phyloP scores from a whole-genome alignment of 805 yeast species.

The Metschnikowia noctiluminum region DNA sequence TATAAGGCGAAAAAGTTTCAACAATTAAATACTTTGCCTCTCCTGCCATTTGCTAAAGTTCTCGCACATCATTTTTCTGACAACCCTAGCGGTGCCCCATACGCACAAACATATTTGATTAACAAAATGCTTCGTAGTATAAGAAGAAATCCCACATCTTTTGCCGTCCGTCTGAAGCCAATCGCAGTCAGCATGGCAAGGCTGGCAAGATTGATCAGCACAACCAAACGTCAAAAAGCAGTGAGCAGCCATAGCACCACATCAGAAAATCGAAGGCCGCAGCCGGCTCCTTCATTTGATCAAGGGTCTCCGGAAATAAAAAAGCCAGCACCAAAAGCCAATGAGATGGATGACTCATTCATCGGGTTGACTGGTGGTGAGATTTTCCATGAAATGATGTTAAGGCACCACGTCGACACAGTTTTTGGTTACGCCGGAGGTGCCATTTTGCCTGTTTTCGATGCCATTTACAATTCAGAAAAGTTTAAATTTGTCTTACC shows the following conservation, averaged over 20 bases:
- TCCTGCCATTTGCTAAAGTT: background rate
- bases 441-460: slow-evolving; percentile 96
- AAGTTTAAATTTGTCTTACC: slow-evolving; percentile 90
- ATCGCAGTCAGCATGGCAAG: slow-evolving; percentile 9
- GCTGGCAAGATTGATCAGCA: slow-evolving; percentile 29
- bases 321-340: slow-evolving; percentile 1
- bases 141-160: slow-evolving; percentile 12
- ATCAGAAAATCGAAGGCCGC: slow-evolving; percentile 30
- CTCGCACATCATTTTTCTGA: background rate
- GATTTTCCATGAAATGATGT: slow-evolving; percentile 98
- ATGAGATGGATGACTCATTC: slow-evolving; percentile 74
- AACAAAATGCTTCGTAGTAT: slow-evolving; percentile 16
- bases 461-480: slow-evolving; percentile 89
- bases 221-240: slow-evolving; percentile 29
- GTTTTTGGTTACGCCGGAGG: slow-evolving; percentile 99
- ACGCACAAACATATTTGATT: too few relatives aligned
- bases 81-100: background rate
- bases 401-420: slow-evolving; percentile 91
- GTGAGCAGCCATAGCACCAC: slow-evolving; percentile 21
- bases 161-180: slow-evolving; percentile 12
- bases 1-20: slow-evolving; percentile 1
- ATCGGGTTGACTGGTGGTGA: slow-evolving; percentile 98
- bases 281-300: slow-evolving; percentile 54
- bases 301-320: slow-evolving; percentile 20
- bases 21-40: background rate